These are phyloP conservation scores for Fusarium sp. DNA, from an alignment of 2,329 filamentous ascomycete species.

Conservation along the genomic window DNA sequence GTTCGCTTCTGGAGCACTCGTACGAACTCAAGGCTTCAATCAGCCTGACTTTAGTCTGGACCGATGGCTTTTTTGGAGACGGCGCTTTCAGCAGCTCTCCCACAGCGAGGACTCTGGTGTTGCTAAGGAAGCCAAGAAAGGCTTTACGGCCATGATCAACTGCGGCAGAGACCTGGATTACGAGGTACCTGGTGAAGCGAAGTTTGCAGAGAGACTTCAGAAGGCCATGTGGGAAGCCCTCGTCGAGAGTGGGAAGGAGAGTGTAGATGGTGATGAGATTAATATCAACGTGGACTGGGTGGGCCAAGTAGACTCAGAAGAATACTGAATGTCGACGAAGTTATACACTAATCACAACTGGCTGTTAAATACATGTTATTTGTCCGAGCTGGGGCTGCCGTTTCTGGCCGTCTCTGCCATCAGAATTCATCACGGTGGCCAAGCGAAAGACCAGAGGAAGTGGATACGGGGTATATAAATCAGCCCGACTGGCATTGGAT, in stretches of 20 bases:
- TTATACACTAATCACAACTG: neutral
- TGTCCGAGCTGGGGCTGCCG: neutral
- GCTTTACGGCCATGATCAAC: neutral
- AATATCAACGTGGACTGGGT: neutral
- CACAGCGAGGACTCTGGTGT: neutral
- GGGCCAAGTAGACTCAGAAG: neutral
- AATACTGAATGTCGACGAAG: neutral
- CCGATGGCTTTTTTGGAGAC: constrained; percentile 11
- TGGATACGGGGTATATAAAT: too few relatives aligned
- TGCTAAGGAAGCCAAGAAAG: neutral
- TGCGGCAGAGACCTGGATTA: neutral
- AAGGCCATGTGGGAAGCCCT: neutral
- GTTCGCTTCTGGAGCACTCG: neutral
- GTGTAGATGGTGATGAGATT: neutral
- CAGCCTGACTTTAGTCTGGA: neutral
- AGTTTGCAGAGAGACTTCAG: neutral
- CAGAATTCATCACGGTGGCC: neutral
- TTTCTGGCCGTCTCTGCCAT: neutral
- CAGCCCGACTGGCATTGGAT: neutral
- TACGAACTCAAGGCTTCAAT: neutral
- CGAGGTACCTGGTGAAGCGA: neutral
- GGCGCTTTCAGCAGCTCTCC: neutral
- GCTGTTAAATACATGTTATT: neutral
- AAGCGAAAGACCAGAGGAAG: neutral
- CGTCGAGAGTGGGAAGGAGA: neutral